Evolutionary conservation across 257 asterid genomes (phyloP).

Genomic region (Anisodus acutangulus): DNA sequence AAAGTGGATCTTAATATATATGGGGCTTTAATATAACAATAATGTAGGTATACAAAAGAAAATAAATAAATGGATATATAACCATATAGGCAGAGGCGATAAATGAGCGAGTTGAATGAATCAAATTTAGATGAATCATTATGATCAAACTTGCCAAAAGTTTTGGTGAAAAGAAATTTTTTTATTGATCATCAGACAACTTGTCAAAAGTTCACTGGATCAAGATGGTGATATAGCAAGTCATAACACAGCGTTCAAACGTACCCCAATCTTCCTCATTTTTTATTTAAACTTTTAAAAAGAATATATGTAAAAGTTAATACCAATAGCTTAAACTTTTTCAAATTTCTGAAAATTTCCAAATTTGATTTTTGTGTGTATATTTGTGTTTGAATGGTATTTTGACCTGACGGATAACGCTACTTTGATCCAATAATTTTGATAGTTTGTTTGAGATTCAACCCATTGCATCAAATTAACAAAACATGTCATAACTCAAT

Average conservation of each 20-base stretch:
- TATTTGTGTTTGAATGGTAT: too few species aligned
- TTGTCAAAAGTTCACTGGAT: not conserved
- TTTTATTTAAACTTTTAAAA: too few species aligned
- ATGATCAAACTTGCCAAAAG: too few species aligned
- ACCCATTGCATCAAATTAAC: not conserved
- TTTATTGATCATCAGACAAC: too few species aligned
- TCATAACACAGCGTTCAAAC: not conserved
- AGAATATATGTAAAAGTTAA: not conserved
- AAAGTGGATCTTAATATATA: conserved; percentile 19
- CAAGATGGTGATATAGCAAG: not conserved
- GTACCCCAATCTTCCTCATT: not conserved
- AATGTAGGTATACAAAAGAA: not conserved
- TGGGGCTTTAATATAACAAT: not conserved
- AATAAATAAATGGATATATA: not conserved
- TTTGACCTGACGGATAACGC: not conserved
- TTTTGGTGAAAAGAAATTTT: too few species aligned
- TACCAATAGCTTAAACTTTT: not conserved
- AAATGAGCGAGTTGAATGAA: not conserved
- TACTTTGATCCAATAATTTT: too few species aligned
- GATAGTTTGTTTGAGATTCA: not conserved
- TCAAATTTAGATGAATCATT: not conserved
- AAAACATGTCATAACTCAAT: not conserved
- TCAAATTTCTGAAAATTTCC: not conserved
- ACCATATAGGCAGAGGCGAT: not conserved
- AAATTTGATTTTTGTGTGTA: too few species aligned